Conservation (phyloP, 306 rosid genomes). For the Clitoria ternatea region DNA sequence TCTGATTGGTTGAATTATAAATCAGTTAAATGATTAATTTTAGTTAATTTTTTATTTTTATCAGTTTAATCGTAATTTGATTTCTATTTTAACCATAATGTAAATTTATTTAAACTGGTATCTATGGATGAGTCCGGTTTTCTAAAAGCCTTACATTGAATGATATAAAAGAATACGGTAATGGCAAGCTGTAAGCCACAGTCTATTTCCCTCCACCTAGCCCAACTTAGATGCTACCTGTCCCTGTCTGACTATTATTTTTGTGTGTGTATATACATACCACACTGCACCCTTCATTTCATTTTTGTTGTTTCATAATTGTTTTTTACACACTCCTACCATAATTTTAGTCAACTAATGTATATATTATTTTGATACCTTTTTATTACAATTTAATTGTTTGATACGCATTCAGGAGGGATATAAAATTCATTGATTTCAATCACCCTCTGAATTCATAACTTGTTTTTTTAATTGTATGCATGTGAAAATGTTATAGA, state of each 20-base stretch:
- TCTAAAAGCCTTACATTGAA: too few relatives aligned
- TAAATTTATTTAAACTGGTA: too few relatives aligned
- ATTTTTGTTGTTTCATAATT: slow-evolving; percentile 16
- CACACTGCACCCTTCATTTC: slow-evolving; percentile 11
- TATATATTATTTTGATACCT: not conserved
- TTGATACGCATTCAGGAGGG: not conserved
- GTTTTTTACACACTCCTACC: not conserved
- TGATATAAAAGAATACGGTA: not conserved
- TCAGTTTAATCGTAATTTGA: too few relatives aligned
- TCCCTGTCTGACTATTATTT: slow-evolving; percentile 9
- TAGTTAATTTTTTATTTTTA: too few relatives aligned
- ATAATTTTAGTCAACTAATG: slow-evolving; percentile 27
- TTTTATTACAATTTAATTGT: slow-evolving; percentile 1
- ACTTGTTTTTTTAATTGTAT: not conserved
- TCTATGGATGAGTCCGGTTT: too few relatives aligned
- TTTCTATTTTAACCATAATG: too few relatives aligned
- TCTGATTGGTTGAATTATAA: too few relatives aligned
- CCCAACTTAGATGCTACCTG: slow-evolving; percentile 29
- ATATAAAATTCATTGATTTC: slow-evolving; percentile 7
- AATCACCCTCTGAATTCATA: not conserved
- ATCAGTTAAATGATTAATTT: too few relatives aligned
- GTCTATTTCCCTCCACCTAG: slow-evolving; percentile 28
- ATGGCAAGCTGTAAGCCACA: slow-evolving; percentile 51
- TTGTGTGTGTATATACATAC: too few relatives aligned
- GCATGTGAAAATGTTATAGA: slow-evolving; percentile 5